Evolutionary conservation across 768 basidiomycete genomes (phyloP).

Genomic region (Termitomyces sp.): DNA sequence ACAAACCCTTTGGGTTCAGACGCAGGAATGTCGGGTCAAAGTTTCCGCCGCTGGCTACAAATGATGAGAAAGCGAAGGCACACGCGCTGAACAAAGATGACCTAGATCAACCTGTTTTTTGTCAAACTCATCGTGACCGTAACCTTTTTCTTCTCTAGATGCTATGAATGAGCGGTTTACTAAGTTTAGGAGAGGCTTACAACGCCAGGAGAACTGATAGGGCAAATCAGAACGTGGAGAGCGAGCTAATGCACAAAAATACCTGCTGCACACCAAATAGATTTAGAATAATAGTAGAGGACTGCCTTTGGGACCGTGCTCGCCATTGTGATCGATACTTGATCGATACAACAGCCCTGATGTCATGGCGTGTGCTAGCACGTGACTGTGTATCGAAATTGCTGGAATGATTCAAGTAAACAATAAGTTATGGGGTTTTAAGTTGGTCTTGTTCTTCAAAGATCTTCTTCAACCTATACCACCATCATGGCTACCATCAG

Average conservation of each 20-base stretch:
- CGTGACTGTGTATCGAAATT: conserved; percentile 13
- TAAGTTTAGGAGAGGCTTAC: conserved; percentile 28
- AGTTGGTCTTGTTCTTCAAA: not conserved
- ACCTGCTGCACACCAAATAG: conserved; percentile 66
- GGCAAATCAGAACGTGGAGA: not conserved
- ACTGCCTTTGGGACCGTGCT: conserved; percentile 65
- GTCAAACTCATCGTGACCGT: conserved; percentile 70
- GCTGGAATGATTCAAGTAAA: conserved; percentile 10
- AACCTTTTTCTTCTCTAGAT: conserved; percentile 72
- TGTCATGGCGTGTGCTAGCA: not conserved
- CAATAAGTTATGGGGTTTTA: too few relatives aligned
- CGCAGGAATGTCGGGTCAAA: conserved; percentile 70
- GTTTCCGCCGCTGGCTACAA: conserved; percentile 71
- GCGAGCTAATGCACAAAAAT: conserved; percentile 12
- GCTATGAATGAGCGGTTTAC: conserved; percentile 6
- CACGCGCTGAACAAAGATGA: conserved; percentile 14
- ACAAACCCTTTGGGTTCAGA: conserved; percentile 68
- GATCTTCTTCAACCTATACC: not conserved
- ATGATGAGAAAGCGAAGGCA: not conserved
- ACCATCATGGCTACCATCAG: conserved; percentile 11
- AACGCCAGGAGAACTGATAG: conserved; percentile 45
- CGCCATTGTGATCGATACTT: conserved; percentile 21
- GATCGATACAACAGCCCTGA: too few relatives aligned
- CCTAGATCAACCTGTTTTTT: conserved; percentile 62
- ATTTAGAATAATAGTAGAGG: conserved; percentile 59